Evolutionary conservation across 345 rosid genomes (phyloP).

Genomic region (Lumnitzera racemosa): DNA sequence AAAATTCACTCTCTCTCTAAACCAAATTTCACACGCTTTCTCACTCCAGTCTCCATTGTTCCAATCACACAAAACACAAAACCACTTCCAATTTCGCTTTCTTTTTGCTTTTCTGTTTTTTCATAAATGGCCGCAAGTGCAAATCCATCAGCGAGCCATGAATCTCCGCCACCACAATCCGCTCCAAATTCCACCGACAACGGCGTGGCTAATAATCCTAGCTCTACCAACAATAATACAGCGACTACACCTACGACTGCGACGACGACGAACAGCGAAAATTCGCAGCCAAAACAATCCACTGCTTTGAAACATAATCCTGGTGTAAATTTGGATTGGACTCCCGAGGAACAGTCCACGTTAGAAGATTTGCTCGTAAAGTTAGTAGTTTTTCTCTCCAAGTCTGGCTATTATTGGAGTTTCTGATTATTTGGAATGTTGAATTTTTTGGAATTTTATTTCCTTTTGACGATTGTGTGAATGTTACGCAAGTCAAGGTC

Average conservation of each 20-base stretch:
- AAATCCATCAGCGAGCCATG: slow-evolving; percentile 45
- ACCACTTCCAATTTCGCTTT: too few relatives aligned
- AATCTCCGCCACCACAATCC: slow-evolving; percentile 32
- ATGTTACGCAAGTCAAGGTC: too few relatives aligned
- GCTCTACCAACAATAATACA: slow-evolving; percentile 6
- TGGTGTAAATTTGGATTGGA: slow-evolving; percentile 64
- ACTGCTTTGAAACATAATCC: slow-evolving; percentile 56
- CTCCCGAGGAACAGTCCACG: slow-evolving; percentile 54
- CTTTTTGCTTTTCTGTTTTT: too few relatives aligned
- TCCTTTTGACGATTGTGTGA: too few relatives aligned
- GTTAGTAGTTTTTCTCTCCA: slow-evolving; percentile 12
- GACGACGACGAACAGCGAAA: slow-evolving; percentile 18
- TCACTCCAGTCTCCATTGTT: too few relatives aligned
- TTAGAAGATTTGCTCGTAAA: slow-evolving; percentile 64
- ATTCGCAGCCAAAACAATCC: slow-evolving; percentile 22
- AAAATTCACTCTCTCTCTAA: too few relatives aligned
- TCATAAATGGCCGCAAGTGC: slow-evolving; percentile 45
- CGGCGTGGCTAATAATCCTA: slow-evolving; percentile 38
- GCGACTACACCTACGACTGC: not conserved
- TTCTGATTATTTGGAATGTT: too few relatives aligned
- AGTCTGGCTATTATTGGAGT: too few relatives aligned
- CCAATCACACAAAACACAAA: slow-evolving; percentile 12
- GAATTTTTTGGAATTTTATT: too few relatives aligned
- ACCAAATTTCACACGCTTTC: not conserved
- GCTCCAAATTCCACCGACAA: slow-evolving; percentile 24